These are phyloP conservation scores for Ajuga chamaepitys DNA, from an alignment of 257 asterid genomes.

Conservation along the genomic window DNA sequence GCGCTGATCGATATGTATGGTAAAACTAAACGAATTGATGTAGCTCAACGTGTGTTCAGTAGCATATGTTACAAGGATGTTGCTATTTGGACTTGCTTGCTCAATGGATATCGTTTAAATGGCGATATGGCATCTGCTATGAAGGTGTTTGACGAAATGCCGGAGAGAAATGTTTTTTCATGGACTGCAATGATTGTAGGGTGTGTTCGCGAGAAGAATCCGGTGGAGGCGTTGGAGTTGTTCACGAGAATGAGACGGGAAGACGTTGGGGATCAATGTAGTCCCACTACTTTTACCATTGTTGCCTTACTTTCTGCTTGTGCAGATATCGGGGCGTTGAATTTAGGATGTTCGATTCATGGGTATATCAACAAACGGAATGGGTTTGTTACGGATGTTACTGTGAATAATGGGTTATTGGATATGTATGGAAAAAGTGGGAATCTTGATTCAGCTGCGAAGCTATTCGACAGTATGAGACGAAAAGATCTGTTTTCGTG, in stretches of 20 bases:
- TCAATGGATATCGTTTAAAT: slow-evolving; percentile 45
- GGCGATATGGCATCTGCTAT: slow-evolving; percentile 47
- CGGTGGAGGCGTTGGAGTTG: slow-evolving; percentile 48
- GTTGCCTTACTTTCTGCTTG: slow-evolving; percentile 79
- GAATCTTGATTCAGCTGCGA: slow-evolving; percentile 43
- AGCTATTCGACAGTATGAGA: slow-evolving; percentile 37
- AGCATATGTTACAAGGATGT: slow-evolving; percentile 40
- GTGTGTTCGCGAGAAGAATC: slow-evolving; percentile 42
- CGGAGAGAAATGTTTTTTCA: slow-evolving; percentile 54
- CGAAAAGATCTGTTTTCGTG: slow-evolving; percentile 62
- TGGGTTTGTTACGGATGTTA: slow-evolving; percentile 35
- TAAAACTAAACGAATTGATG: slow-evolving; percentile 26
- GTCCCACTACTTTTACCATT: slow-evolving; percentile 52
- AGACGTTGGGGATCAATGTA: slow-evolving; percentile 33
- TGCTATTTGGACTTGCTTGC: slow-evolving; percentile 70
- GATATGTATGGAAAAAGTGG: slow-evolving; percentile 85
- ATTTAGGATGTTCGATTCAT: slow-evolving; percentile 56
- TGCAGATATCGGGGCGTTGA: slow-evolving; percentile 81
- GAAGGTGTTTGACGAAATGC: slow-evolving; percentile 56
- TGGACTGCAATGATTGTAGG: slow-evolving; percentile 91
- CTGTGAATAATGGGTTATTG: slow-evolving; percentile 58
- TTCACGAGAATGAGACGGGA: slow-evolving; percentile 49
- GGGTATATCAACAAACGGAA: slow-evolving; percentile 47
- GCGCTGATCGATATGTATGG: slow-evolving; percentile 73
- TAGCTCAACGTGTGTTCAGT: slow-evolving; percentile 46